Base-by-base conservation (phyloP, 192 early-diverging fungal species). In the Phycomyces blakesleeanus region DNA sequence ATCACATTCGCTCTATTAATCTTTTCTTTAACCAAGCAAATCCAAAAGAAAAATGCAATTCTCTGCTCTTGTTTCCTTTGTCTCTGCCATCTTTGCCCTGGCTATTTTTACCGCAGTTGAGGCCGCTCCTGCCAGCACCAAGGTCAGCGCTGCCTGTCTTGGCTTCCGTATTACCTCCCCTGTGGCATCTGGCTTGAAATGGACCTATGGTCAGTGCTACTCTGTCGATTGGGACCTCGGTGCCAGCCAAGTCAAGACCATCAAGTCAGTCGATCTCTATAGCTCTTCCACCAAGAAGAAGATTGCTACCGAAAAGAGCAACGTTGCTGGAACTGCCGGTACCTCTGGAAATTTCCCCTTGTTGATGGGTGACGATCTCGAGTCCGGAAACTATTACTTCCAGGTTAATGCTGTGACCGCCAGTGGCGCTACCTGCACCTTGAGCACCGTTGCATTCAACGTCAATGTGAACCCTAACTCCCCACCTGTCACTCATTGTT, bases 101-200 rank as follows among this genome's bases (percentile, higher is more conserved):
- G 29, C 29, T 12, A 47, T 47, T 2, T 47, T 18, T 12, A 14
- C 18, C 11, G 18, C 44, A n/a, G 44, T 18, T 12, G 4, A 47
- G 18, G 44, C 44, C 3, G 44, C 44, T 47, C 44, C 44, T 47
- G 18, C 44, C 18, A 47, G 18, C 44, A 47, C 44, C 3, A 3
- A 47, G 18, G 44, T 12, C 44, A n/a, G 15, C 11, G 64, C 56
- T 20, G 55, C 29, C 16, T 66, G 64, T 26, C 56, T 59, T 18
- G 64, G 64, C 8, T 66, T 66, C 57, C 56, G 57, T 11, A 44
- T 66, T 16, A 66, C 64, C 2, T 66, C 64, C 11, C 64, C 64
- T 1, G 50, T 44, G 9, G 6, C 57, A 34, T 25, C 56, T 37
- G 64, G 64, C 10, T 55, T 66, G 27, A 12, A 37, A 1, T 66